These are phyloP conservation scores for Botrytis aclada DNA, from an alignment of 2,329 filamentous ascomycete genomes.

Conservation along the genomic window DNA sequence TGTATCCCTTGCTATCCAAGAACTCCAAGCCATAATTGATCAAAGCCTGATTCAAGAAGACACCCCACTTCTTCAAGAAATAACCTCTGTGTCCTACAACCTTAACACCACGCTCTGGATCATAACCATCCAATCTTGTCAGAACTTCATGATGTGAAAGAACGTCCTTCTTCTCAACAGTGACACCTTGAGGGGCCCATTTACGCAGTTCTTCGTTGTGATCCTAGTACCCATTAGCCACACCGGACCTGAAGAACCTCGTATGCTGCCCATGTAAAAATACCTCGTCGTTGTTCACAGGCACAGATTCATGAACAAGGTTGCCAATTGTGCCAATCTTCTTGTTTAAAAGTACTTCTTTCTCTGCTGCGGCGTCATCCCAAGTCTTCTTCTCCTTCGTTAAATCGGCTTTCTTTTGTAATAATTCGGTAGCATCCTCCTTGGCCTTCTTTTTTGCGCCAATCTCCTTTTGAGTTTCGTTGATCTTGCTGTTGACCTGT, in stretches of 20 bases:
- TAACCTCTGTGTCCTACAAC: constrained; percentile 93
- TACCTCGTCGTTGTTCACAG: constrained; percentile 77
- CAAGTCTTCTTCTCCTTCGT: constrained; percentile 80
- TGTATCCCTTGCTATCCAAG: constrained; percentile 76
- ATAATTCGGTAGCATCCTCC: constrained; percentile 77
- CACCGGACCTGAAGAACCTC: neutral
- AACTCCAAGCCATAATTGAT: constrained; percentile 95
- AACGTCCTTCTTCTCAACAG: constrained; percentile 69
- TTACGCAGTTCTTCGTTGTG: constrained; percentile 74
- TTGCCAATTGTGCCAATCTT: constrained; percentile 87
- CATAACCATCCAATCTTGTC: constrained; percentile 82
- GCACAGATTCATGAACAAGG: constrained; percentile 85
- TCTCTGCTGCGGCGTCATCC: constrained; percentile 70
- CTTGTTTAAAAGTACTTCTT: constrained; percentile 68
- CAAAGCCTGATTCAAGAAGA: constrained; percentile 88
- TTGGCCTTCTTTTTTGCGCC: constrained; percentile 91
- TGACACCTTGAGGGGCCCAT: constrained; percentile 76
- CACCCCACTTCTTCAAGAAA: constrained; percentile 84
- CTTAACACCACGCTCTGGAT: constrained; percentile 89
- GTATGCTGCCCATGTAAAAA: constrained; percentile 15
- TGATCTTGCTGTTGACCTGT: constrained; percentile 81
- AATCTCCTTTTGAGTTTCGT: constrained; percentile 85
- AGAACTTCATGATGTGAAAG: constrained; percentile 96
- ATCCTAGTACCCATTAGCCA: constrained; percentile 48
- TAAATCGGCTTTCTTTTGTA: constrained; percentile 73